Conservation (phyloP, 805 yeast species). For the Torulaspora franciscae region DNA sequence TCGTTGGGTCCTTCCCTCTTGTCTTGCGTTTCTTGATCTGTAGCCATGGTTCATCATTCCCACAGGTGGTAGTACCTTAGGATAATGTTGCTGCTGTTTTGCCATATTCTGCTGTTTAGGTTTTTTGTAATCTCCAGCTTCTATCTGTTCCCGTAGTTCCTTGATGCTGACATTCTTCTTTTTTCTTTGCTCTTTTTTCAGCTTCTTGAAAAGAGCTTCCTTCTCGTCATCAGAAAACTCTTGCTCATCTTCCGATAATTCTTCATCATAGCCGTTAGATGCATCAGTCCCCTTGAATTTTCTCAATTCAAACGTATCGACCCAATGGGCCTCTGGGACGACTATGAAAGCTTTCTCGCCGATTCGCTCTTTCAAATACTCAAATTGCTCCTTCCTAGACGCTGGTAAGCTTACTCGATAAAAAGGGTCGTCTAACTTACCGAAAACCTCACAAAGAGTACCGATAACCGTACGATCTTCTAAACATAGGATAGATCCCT, state of each 20-base stretch:
- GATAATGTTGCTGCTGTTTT: constrained; percentile 11
- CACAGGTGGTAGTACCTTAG: constrained; percentile 17
- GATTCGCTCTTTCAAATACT: constrained; percentile 35
- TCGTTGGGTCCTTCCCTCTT: constrained; percentile 1
- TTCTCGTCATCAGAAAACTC: constrained; percentile 94
- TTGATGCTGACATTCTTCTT: constrained; percentile 30
- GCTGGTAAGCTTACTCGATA: constrained; percentile 62
- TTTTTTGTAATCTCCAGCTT: constrained; percentile 4
- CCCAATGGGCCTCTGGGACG: constrained; percentile 73
- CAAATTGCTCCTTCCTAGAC: constrained; percentile 13
- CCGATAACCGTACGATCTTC: constrained; percentile 70
- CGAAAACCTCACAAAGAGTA: constrained; percentile 81
- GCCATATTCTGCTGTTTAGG: constrained; percentile 4
- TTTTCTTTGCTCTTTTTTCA: constrained; percentile 56
- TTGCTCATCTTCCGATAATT: constrained; percentile 85
- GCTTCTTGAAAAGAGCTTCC: constrained; percentile 65
- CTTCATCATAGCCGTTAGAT: constrained; percentile 91
- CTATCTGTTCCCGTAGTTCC: constrained; percentile 3
- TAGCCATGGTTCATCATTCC: constrained; percentile 17
- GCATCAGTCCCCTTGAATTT: constrained; percentile 86
- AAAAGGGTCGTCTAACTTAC: constrained; percentile 74
- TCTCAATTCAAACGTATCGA: constrained; percentile 68
- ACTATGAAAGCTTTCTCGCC: constrained; percentile 68
- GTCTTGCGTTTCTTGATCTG: constrained; percentile 20
- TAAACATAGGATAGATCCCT: constrained; percentile 73